Evolutionary conservation across 139 green algal genomes (phyloP), one percentile per base, ranked within the genome.

Genomic region (Asterochloris sp.): DNA sequence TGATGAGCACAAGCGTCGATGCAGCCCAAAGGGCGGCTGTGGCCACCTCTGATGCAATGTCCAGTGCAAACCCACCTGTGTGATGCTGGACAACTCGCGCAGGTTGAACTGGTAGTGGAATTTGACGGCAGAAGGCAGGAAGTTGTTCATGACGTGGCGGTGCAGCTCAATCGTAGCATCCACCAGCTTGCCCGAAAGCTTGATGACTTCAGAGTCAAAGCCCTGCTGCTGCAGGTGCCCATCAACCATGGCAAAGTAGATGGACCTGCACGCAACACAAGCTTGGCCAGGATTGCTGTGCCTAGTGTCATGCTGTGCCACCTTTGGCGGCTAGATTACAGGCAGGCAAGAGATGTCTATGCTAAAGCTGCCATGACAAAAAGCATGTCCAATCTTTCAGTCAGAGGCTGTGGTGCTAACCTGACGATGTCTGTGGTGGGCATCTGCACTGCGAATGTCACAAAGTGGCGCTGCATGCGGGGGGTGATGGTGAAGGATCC

Each of bases 101-200:
- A 98, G 88, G 86, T 96, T 98, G 90, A 96, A 98, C 88, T 95
- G 89, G 91, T 98, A 98, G 84, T 97, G 92, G 86, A 97, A 98
- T 84, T 96, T 97, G 64, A 97, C 89, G 23, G 94, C 91, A 54
- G 85, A 92, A 17, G 95, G 94, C 84, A 98, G 83, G 88, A 98
- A 97, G 81, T 94, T 92, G 89, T 95, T 94, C 90, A 95, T 95
- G 62, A 96, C 88, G 68, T 89, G 73, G 23, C 79, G 79, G 86
- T 98, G 94, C 82, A 98, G 88, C 85, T 98, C 95, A 69, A 97
- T 93, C 29, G 91, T 95, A 15, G 95, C 95, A 71, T 97, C 92
- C 67, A 96, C 93, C 69, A 98, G 83, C 83, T 92, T 93, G 27
- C 76, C 54, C 4, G 83, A 84, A 77, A 98, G 88, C 76, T 87